Evolutionary conservation across 2,329 filamentous ascomycete genomes (phyloP).

Genomic region (Dactylellina cionopaga): DNA sequence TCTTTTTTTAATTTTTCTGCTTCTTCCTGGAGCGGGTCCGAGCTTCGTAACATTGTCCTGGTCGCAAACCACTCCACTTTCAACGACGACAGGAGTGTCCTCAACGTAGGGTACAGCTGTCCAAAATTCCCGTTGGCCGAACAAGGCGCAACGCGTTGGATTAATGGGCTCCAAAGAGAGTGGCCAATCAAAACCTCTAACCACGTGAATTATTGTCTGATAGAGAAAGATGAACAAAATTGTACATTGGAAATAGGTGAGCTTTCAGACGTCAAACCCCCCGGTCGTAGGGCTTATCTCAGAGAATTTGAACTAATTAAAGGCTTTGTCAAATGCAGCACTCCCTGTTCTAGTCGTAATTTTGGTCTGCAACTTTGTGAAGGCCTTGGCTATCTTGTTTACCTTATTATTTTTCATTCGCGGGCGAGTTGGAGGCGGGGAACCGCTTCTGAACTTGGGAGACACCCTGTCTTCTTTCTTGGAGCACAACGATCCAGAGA

Average conservation of each 20-base stretch:
- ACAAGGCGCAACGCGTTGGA: too few species aligned
- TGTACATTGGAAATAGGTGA: neutral
- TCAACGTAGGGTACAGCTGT: too few species aligned
- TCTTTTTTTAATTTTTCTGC: too few species aligned
- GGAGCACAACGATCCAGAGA: neutral
- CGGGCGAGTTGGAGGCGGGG: neutral
- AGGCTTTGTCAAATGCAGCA: too few species aligned
- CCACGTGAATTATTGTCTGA: neutral
- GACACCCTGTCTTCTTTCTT: neutral
- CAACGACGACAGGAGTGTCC: neutral
- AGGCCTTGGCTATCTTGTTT: neutral
- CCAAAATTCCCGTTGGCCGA: too few species aligned
- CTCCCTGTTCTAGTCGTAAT: neutral
- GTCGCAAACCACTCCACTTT: neutral
- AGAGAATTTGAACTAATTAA: too few species aligned
- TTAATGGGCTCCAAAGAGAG: too few species aligned
- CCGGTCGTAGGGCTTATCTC: too few species aligned
- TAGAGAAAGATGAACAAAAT: neutral
- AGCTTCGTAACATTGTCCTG: neutral
- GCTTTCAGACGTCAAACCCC: too few species aligned
- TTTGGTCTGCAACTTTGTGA: neutral
- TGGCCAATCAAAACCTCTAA: too few species aligned
- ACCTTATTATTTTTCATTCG: neutral
- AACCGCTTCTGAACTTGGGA: neutral
- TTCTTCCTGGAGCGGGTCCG: neutral